phyloP scores from a whole-genome alignment of 768 basidiomycete species.

The Suillus subalutaceus region DNA sequence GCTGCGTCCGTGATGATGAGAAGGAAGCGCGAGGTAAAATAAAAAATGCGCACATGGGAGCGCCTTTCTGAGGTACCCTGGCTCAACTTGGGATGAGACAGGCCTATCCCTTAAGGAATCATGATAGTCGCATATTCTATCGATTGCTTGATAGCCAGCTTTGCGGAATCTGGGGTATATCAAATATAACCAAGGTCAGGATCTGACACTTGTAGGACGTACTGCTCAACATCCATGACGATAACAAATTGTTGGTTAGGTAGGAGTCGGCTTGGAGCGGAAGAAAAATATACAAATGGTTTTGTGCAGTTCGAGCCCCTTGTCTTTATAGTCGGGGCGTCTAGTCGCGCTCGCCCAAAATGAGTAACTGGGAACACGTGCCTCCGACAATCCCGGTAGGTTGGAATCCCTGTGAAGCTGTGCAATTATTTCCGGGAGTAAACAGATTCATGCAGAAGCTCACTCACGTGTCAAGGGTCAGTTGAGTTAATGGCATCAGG shows the following conservation, averaged over 20 bases:
- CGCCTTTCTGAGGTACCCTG: slow-evolving; percentile 77
- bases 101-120: slow-evolving; percentile 61
- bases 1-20: slow-evolving; percentile 32
- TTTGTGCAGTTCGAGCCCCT: background rate
- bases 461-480: background rate
- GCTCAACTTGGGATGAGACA: slow-evolving; percentile 76
- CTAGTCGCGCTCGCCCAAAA: background rate
- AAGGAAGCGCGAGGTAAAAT: background rate
- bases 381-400: background rate
- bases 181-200: background rate
- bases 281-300: background rate
- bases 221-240: slow-evolving; percentile 55
- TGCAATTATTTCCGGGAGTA: background rate
- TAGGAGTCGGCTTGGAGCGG: background rate
- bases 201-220: slow-evolving; percentile 13
- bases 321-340: background rate
- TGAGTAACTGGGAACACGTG: background rate
- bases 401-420: background rate
- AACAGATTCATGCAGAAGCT: background rate
- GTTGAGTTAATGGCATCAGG: no score
- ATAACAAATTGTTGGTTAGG: background rate
- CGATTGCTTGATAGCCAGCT: slow-evolving; percentile 86
- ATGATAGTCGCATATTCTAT: slow-evolving; percentile 90
- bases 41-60: slow-evolving; percentile 55
- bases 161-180: slow-evolving; percentile 65